Conservation (phyloP, 225 moss, liverwort and hornwort species). For the Physcomitrellopsis africana region DNA sequence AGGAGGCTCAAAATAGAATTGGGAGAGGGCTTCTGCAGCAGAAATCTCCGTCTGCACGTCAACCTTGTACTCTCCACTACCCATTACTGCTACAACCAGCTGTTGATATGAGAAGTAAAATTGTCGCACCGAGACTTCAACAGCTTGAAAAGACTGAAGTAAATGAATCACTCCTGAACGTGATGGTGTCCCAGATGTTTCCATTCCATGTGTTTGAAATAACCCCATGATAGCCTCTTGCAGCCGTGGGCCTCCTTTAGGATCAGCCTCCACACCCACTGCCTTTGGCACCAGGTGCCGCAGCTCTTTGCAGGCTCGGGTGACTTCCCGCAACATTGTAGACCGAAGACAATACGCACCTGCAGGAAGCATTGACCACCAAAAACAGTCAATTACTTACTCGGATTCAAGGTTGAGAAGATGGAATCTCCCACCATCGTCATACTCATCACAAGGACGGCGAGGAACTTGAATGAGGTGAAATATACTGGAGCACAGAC, state of each 20-base stretch:
- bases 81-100: conserved; percentile 76
- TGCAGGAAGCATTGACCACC: background rate
- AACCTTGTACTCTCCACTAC: conserved; percentile 78
- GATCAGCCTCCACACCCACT: conserved; percentile 80
- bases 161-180: conserved; percentile 64
- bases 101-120: conserved; percentile 88
- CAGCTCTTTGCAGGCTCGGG: conserved; percentile 75
- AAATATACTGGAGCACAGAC: background rate
- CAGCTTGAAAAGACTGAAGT: conserved; percentile 77
- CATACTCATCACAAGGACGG: background rate
- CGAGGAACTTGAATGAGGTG: background rate
- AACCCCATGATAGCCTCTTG: conserved; percentile 83
- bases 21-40: conserved; percentile 67
- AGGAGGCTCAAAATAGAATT: conserved; percentile 80
- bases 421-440: background rate
- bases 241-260: conserved; percentile 74
- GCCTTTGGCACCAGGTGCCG: conserved; percentile 72
- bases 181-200: conserved; percentile 17
- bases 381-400: background rate
- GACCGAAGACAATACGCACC: conserved; percentile 79
- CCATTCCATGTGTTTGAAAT: conserved; percentile 70
- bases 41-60: conserved; percentile 68
- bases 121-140: conserved; percentile 78
- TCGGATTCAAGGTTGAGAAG: background rate
- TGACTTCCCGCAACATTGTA: conserved; percentile 68